Evolutionary conservation across 331 rosid species (phyloP), one percentile per base, ranked within the genome.

Genomic region (Malus hybrid): DNA sequence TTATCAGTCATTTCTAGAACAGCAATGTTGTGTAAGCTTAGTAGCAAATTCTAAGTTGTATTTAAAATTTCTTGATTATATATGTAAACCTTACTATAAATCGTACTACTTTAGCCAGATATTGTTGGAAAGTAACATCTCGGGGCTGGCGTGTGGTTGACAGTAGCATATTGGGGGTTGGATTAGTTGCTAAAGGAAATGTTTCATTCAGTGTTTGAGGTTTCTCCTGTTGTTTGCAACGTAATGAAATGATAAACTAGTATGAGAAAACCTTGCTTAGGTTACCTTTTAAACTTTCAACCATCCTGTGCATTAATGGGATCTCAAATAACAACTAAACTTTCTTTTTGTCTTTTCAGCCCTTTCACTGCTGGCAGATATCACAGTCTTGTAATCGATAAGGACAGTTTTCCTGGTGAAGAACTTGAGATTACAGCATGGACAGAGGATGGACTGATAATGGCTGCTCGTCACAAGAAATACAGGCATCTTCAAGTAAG

Each of bases 311-410:
- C 61, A 19, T 44, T 44, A 73, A 28, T 39, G 46, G 46, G 46
- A 10, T 39, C 31, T 73, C 18, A 73, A 28, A 19, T 80, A 69
- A 55, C 73, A 20, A 19, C 39, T 39, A 18, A 39, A 28, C 24
- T 6, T 74, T 27, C 69, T 9, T 76, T 18, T 4, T 48, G 10
- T 29, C 33, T 71, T 69, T 84, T 62, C 89, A 94, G 99, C 80
- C 99, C 99, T 57, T 90, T 94, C 86, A 83, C 87, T 74, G 99
- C 97, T 80, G 97, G 88, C 31, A 84, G 99, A 85, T 94, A 94
- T 78, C 99, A 94, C 87, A 94, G 99, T 78, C 99, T 94, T 69
- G 99, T 94, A 24, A 87, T 94, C 27, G 97, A 94, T 56, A 84
- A 90, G 62, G 97, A 89, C 55, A 94, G 89, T 65, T 90, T 91